These are phyloP conservation scores for Lipomyces mesembrius DNA, from an alignment of 805 yeast species.

Conservation along the genomic window DNA sequence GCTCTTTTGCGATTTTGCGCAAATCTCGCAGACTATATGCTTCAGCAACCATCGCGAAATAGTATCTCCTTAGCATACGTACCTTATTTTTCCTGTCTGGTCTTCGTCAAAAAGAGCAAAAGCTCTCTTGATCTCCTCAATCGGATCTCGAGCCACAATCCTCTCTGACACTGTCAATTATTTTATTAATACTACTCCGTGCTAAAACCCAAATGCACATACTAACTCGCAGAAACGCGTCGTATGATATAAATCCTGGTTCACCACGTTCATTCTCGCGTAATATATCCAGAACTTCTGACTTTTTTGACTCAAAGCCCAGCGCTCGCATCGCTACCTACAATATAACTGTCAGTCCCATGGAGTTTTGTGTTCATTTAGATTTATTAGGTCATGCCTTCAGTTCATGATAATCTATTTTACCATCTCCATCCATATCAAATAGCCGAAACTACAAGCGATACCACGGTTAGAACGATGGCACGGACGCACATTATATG, in stretches of 20 bases:
- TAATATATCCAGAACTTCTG: constrained; percentile 78
- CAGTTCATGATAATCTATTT: constrained; percentile 87
- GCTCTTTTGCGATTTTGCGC: constrained; percentile 85
- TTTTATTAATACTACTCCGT: neutral
- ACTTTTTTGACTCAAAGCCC: constrained; percentile 84
- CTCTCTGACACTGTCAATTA: constrained; percentile 66
- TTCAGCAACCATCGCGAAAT: neutral
- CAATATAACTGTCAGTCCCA: neutral
- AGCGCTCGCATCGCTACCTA: constrained; percentile 87
- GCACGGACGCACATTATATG: neutral
- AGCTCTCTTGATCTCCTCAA: constrained; percentile 89
- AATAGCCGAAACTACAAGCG: constrained; percentile 65
- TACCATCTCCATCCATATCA: constrained; percentile 91
- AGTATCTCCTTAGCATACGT: neutral
- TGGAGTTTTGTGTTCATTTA: neutral
- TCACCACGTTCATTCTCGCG: constrained; percentile 81
- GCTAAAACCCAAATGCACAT: constrained; percentile 42
- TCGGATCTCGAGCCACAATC: constrained; percentile 86
- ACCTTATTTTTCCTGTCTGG: constrained; percentile 73
- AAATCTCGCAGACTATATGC: constrained; percentile 64
- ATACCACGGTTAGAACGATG: neutral
- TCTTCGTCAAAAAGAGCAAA: constrained; percentile 89
- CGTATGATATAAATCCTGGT: constrained; percentile 71
- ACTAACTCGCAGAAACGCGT: constrained; percentile 78
- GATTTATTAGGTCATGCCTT: constrained; percentile 47